Evolutionary conservation across 768 basidiomycete genomes (phyloP).

Genomic region (Coprinopsis sp.): DNA sequence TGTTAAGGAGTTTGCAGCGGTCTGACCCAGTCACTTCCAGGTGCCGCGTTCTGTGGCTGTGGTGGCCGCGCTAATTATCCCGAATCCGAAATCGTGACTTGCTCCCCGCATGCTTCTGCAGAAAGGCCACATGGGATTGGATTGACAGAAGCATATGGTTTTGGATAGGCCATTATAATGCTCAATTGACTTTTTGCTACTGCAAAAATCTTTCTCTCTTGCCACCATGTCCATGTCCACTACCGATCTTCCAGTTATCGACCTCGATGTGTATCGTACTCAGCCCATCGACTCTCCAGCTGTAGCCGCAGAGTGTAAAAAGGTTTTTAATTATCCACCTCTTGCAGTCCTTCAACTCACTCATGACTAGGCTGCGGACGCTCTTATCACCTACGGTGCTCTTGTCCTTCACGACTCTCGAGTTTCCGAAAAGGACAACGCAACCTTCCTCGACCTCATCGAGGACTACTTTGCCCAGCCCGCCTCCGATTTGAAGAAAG

Average conservation of each 20-base stretch:
- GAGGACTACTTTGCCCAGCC: constrained; percentile 92
- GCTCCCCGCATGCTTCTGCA: too few species aligned
- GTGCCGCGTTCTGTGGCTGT: constrained; percentile 14
- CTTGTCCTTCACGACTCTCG: constrained; percentile 82
- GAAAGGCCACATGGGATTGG: too few species aligned
- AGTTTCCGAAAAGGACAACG: constrained; percentile 78
- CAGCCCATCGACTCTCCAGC: constrained; percentile 39
- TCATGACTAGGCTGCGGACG: constrained; percentile 62
- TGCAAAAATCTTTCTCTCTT: constrained; percentile 4
- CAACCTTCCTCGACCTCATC: constrained; percentile 77
- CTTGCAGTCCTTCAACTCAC: constrained; percentile 2
- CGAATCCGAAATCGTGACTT: too few species aligned
- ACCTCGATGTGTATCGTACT: constrained; percentile 68
- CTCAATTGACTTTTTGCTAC: background rate
- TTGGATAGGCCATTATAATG: background rate
- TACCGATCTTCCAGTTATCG: constrained; percentile 65
- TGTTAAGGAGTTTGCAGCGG: constrained; percentile 20
- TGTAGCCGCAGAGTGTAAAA: constrained; percentile 59
- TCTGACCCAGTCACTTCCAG: constrained; percentile 22
- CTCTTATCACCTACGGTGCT: constrained; percentile 81
- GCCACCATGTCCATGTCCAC: constrained; percentile 27
- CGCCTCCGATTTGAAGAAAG: constrained; percentile 53
- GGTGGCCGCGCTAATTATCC: too few species aligned
- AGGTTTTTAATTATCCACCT: constrained; percentile 35
- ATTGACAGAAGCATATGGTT: too few species aligned